Evolutionary conservation across 495 filamentous ascomycete genomes (phyloP), one percentile per base, ranked within the genome.

Genomic region (Geopyxis carbonaria): DNA sequence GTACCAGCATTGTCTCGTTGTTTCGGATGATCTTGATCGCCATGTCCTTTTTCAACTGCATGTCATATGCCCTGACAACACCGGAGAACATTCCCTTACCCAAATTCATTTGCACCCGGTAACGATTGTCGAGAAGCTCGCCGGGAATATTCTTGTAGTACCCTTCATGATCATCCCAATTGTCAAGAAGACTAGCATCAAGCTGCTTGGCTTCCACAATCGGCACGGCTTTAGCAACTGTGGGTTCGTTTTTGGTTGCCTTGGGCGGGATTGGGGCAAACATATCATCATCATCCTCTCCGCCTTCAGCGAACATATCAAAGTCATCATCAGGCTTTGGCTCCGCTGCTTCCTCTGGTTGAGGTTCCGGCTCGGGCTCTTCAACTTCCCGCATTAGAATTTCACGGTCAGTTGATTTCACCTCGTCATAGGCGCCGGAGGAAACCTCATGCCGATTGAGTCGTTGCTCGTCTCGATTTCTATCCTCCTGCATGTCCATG

Each of bases 221-320:
- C 35, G 48, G 48, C 23, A 60, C 57, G 2, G 59, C 58, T 34
- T 70, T 67, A 10, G 62, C 40, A 31, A 36, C 34, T 9, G 27
- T 42, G 13, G 43, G 52, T 24, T 64, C 43, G 24, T 55, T 51
- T 21, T 62, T 59, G 13, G 57, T 51, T 8, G 60, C 46, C 15
- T 65, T 64, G 15, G 69, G 64, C 4, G 58, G 55, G n/a, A 68
- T 64, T 41, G 73, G 74, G 5, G 75, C 81, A 59, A 91, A 91
- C 67, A 91, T 86, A 55, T 89, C 80, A 43, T 91, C 80, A 37
- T 78, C 78, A 38, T 78, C 78, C 42, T 83, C 80, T n/a, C n/a
- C n/a, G 38, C 84, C 80, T 29, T 89, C 81, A 13, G 81, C 83
- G 57, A 95, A 95, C 87, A 95, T 97, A 57, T 97, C 91, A 58